phyloP scores from a whole-genome alignment of 2,329 filamentous ascomycete genomes.

The Stagonosporopsis chrysanthemi region DNA sequence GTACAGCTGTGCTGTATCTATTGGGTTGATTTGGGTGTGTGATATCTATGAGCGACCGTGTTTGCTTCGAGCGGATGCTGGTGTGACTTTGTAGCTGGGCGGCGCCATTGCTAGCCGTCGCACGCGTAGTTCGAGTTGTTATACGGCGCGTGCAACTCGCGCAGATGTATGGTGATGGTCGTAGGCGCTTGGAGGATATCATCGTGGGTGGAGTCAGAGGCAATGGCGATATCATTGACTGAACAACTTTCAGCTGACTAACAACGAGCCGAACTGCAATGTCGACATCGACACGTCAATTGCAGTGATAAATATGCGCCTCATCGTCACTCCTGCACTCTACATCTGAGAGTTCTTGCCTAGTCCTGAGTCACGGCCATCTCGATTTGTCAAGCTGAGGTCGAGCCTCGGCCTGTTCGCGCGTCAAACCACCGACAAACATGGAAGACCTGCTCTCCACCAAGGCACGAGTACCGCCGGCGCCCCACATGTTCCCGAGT shows the following conservation, averaged over 20 bases:
- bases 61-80: conserved; percentile 4
- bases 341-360: background rate
- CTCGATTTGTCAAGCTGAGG: conserved; percentile 18
- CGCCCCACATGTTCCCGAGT: conserved; percentile 19
- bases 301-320: background rate
- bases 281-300: background rate
- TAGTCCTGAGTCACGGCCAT: background rate
- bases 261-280: conserved; percentile 3
- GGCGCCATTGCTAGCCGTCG: conserved; percentile 1
- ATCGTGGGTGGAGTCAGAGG: conserved; percentile 31
- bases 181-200: conserved; percentile 27
- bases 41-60: conserved; percentile 18
- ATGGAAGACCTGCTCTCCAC: conserved; percentile 18
- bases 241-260: conserved; percentile 25
- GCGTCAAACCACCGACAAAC: conserved; percentile 10
- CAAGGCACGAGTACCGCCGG: conserved; percentile 16
- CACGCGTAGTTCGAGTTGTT: conserved; percentile 4
- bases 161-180: conserved; percentile 33
- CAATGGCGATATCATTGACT: conserved; percentile 15
- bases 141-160: conserved; percentile 36
- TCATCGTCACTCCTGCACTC: background rate
- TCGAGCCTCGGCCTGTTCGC: conserved; percentile 20
- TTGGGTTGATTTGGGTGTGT: conserved; percentile 15
- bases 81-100: conserved; percentile 14
- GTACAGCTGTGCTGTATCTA: conserved; percentile 36